These are phyloP conservation scores for Penicillium sp. DNA, from an alignment of 2,329 filamentous ascomycete genomes.

Conservation along the genomic window DNA sequence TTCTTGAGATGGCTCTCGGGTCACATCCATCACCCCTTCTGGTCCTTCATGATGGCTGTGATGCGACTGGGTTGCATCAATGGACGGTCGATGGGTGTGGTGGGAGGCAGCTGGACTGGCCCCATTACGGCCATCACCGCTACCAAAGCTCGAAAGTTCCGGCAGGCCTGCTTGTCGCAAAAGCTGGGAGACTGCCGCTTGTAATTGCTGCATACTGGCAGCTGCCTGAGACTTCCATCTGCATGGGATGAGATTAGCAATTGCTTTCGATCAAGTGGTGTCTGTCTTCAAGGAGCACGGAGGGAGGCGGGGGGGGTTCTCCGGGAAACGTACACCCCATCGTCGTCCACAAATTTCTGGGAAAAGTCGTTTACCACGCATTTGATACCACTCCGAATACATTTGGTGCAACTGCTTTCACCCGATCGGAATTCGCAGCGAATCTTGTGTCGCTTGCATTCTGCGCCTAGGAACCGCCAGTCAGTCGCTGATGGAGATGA, in stretches of 20 bases:
- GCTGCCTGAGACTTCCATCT: conserved; percentile 51
- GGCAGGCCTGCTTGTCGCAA: conserved; percentile 47
- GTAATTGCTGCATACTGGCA: conserved; percentile 45
- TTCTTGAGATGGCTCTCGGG: conserved; percentile 49
- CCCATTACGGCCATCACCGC: conserved; percentile 30
- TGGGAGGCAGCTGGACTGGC: conserved; percentile 31
- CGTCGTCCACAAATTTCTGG: conserved; percentile 57
- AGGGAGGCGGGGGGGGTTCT: background rate
- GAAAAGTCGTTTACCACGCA: conserved; percentile 59
- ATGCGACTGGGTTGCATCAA: conserved; percentile 32
- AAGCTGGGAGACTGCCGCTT: conserved; percentile 49
- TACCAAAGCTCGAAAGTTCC: conserved; percentile 41
- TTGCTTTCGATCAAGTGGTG: too few species aligned
- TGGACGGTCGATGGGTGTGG: conserved; percentile 16
- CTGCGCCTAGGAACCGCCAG: conserved; percentile 38
- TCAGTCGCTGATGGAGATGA: background rate
- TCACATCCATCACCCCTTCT: conserved; percentile 44
- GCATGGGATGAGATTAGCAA: conserved; percentile 5
- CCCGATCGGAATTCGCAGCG: conserved; percentile 55
- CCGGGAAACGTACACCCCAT: conserved; percentile 48
- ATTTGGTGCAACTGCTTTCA: conserved; percentile 52
- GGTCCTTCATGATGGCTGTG: conserved; percentile 28
- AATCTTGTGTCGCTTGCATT: conserved; percentile 58
- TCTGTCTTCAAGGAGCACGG: background rate
- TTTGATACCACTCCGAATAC: conserved; percentile 52